Base-by-base conservation (phyloP, 1,139 yeast species). In the Hanseniaspora gamundiae region DNA sequence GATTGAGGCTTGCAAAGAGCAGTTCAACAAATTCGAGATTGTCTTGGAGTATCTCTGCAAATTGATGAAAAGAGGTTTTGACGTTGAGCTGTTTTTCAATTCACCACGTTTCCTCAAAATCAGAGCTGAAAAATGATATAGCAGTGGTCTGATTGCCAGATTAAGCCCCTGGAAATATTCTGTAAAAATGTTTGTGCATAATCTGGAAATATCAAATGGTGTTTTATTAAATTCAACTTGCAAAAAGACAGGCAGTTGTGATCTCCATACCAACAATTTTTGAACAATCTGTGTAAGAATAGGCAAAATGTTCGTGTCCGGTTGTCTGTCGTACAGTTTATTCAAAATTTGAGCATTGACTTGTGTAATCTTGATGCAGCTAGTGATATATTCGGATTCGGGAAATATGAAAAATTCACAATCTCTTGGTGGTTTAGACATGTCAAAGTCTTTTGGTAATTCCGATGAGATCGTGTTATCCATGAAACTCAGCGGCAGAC, bases 121-220 rank as follows among this genome's bases (percentile, higher is more conserved):
- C 47, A 78, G 72, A 10, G 84, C 73, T 0, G 87, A 86, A 60
- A 85, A 83, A 60, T 84, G 93, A 54, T 83, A 80, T 40, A 85
- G 61, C 39, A 85, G 65, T 2, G 94, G 94, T 43, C 95, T 64
- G 2, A 85, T 88, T 0, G 94, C 88, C 40, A 85, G 64, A 54
- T 85, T 85, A 58, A 84, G 73, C 47, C 94, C 94, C 58, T 84
- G 93, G 56, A 81, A 83, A 59, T 83, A 85, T 56, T 84, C 94
- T 2, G 93, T 81, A 78, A 81, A 81, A 53, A 84, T 70, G 57
- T 84, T 85, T 8, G 84, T 86, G 17, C 78, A 76, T 24, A 82
- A 65, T 50, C 95, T 67, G 2, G 85, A 71, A 8, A 82, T 77
- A 44, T 72, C 69, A 21, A 82, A 64, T 38, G 74, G 72, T 5